A percentile compares a stretch with the other conserved stretches of the same genome.
Evolutionary conservation across 805 yeast genomes (phyloP).

Genomic region (Trichomonascus vanleenenianus): DNA sequence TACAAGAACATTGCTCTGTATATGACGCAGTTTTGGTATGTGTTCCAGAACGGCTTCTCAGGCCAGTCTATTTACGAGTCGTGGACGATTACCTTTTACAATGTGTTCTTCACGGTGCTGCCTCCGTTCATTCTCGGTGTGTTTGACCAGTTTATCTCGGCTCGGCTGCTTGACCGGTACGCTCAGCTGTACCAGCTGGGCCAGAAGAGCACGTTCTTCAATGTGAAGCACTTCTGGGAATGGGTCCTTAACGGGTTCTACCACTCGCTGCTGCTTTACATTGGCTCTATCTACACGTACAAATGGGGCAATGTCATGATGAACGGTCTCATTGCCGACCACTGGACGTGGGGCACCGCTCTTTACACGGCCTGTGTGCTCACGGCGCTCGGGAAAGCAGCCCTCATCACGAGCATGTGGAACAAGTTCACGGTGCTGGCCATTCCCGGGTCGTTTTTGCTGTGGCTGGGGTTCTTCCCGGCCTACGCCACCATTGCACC

Average conservation of each 20-base stretch:
- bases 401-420: constrained; percentile 86
- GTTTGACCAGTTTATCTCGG: constrained; percentile 92
- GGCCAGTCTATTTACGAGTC: constrained; percentile 96
- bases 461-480: constrained; percentile 87
- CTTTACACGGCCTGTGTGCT: constrained; percentile 79
- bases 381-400: constrained; percentile 93
- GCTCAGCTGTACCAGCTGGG: constrained; percentile 92
- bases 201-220: constrained; percentile 80
- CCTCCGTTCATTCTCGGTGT: constrained; percentile 97
- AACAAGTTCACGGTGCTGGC: constrained; percentile 87
- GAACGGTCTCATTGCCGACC: constrained; percentile 68
- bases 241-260: constrained; percentile 95
- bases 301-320: constrained; percentile 53
- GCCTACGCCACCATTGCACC: constrained; percentile 84
- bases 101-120: constrained; percentile 85
- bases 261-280: constrained; percentile 79
- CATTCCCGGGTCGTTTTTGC: constrained; percentile 83
- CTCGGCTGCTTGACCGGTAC: constrained; percentile 79
- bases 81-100: constrained; percentile 95
- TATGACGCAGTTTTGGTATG: constrained; percentile 98
- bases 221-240: constrained; percentile 90
- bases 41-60: constrained; percentile 82
- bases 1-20: constrained; percentile 93
- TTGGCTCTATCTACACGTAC: constrained; percentile 64
- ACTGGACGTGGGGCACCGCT: constrained; percentile 94